Evolutionary conservation across 2,329 filamentous ascomycete genomes (phyloP).

Genomic region (Chaetomiaceae sp.): DNA sequence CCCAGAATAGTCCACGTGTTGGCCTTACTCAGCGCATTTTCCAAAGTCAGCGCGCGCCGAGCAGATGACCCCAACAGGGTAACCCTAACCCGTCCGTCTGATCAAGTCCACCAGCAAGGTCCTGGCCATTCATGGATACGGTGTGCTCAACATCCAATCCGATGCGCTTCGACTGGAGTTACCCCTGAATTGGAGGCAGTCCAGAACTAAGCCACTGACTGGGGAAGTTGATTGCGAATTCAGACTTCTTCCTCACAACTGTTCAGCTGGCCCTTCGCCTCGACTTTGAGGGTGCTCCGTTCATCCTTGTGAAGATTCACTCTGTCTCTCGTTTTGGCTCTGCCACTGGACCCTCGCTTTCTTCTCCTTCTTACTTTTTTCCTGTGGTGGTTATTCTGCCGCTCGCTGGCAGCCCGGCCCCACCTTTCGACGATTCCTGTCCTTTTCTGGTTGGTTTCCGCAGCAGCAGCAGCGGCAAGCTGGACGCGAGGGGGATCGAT

Average conservation of each 20-base stretch:
- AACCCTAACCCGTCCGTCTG: constrained; percentile 7
- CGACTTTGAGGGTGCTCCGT: too few species aligned
- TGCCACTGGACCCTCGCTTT: background rate
- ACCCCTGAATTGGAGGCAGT: constrained; percentile 7
- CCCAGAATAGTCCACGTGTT: too few species aligned
- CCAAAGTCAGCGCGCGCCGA: too few species aligned
- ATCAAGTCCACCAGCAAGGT: too few species aligned
- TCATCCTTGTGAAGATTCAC: background rate
- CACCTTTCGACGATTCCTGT: background rate
- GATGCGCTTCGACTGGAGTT: too few species aligned
- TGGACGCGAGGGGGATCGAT: constrained; percentile 8
- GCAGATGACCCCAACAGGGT: background rate
- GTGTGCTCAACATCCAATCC: too few species aligned
- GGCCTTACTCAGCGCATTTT: too few species aligned
- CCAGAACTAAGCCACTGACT: too few species aligned
- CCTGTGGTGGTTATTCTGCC: background rate
- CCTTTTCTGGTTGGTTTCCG: constrained; percentile 15
- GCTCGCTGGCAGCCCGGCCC: background rate
- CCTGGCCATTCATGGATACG: too few species aligned
- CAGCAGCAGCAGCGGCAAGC: constrained; percentile 12
- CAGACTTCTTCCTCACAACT: constrained; percentile 1
- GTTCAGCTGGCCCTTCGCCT: too few species aligned
- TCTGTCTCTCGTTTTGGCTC: constrained; percentile 10
- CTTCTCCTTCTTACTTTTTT: too few species aligned
- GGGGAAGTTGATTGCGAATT: constrained; percentile 8